Percentiles rank a stretch among this genome's conserved stretches.
Conservation (phyloP, 495 filamentous ascomycete species). For the Symbiotaphrina buchneri region DNA sequence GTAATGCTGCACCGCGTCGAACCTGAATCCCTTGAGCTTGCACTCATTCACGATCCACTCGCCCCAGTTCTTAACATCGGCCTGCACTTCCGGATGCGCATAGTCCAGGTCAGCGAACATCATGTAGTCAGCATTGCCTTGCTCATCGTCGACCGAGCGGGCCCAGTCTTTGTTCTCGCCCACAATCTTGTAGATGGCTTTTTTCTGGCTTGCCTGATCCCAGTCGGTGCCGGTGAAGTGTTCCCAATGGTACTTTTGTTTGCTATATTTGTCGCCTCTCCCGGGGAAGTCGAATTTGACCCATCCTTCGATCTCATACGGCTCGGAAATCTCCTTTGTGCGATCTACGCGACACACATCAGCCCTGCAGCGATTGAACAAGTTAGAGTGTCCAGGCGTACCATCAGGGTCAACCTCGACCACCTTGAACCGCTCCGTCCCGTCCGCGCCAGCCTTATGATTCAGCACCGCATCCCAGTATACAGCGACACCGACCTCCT, state of each 20-base stretch:
- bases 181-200: conserved; percentile 43
- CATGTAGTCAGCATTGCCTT: conserved; percentile 55
- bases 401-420: conserved; percentile 36
- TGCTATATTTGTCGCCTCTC: conserved; percentile 32
- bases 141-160: conserved; percentile 35
- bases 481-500: conserved; percentile 28
- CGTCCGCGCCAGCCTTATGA: conserved; percentile 51
- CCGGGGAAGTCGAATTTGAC: conserved; percentile 42
- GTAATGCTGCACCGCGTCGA: conserved; percentile 61
- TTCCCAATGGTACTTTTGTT: conserved; percentile 41
- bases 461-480: conserved; percentile 63
- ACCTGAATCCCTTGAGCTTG: conserved; percentile 38
- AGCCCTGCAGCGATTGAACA: not conserved
- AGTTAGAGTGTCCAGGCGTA: conserved; percentile 8
- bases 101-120: conserved; percentile 41
- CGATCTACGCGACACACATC: conserved; percentile 23
- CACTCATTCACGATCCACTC: conserved; percentile 36
- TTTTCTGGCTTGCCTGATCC: conserved; percentile 30
- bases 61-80: conserved; percentile 44
- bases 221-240: conserved; percentile 54
- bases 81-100: conserved; percentile 34
- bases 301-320: conserved; percentile 45
- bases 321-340: conserved; percentile 26
- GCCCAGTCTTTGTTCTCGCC: conserved; percentile 45
- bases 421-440: conserved; percentile 30